These are phyloP conservation scores for Nematodospora valgi DNA, from an alignment of 805 yeast species.

Conservation along the genomic window DNA sequence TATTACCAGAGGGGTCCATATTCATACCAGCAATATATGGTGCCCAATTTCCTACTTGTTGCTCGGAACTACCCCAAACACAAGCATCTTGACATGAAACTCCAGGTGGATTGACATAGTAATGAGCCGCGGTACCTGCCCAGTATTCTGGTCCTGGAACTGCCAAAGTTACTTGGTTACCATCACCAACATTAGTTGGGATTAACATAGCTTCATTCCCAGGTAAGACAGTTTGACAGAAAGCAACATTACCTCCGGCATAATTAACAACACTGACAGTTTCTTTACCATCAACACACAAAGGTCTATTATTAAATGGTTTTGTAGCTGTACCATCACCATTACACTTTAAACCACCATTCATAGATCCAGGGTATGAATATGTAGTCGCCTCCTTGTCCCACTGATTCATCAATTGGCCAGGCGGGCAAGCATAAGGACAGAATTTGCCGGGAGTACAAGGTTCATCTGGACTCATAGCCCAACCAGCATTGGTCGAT, in stretches of 20 bases:
- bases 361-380: constrained; percentile 70
- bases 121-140: constrained; percentile 86
- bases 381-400: constrained; percentile 71
- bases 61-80: constrained; percentile 70
- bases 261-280: constrained; percentile 62
- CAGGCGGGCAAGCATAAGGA: constrained; percentile 90
- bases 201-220: constrained; percentile 94
- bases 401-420: constrained; percentile 87
- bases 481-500: constrained; percentile 91
- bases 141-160: constrained; percentile 84
- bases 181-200: constrained; percentile 65
- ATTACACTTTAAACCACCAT: constrained; percentile 83
- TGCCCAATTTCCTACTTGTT: constrained; percentile 86
- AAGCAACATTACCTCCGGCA: constrained; percentile 62
- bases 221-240: constrained; percentile 91
- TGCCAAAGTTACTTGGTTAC: constrained; percentile 54
- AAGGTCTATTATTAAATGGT: constrained; percentile 53
- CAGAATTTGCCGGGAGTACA: constrained; percentile 81
- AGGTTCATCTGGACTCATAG: constrained; percentile 67
- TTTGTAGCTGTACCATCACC: constrained; percentile 62
- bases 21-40: constrained; percentile 94
- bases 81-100: constrained; percentile 73
- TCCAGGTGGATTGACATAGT: constrained; percentile 82
- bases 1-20: constrained; percentile 63
- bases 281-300: constrained; percentile 77